A percentile compares a stretch with the other conserved stretches of the same genome.
These are phyloP conservation scores for Tetragonia tetragonoides DNA, from an alignment of 148 eudicot species.

Conservation along the genomic window DNA sequence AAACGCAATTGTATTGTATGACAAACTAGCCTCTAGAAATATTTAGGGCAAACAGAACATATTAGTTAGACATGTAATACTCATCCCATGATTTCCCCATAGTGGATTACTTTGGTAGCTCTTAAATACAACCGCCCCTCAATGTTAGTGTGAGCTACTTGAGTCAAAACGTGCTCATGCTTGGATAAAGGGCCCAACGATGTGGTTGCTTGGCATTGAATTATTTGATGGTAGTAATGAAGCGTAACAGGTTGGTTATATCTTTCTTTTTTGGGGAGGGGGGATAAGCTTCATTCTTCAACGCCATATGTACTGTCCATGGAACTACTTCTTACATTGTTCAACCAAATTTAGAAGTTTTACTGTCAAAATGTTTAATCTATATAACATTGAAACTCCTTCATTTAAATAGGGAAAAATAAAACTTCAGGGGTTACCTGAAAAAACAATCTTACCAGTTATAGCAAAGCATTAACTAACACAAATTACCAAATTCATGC, in stretches of 20 bases:
- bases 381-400: too few species aligned
- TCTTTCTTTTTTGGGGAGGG: too few species aligned
- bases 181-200: neutral
- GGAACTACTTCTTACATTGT: neutral
- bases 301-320: too few species aligned
- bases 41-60: neutral
- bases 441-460: neutral
- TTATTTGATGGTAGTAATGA: too few species aligned
- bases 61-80: neutral
- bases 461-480: neutral
- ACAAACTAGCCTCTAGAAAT: neutral
- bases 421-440: neutral
- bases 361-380: neutral
- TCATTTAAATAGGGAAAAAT: too few species aligned
- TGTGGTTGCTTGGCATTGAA: too few species aligned
- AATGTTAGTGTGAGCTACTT: neutral
- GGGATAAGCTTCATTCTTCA: too few species aligned
- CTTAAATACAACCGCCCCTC: neutral
- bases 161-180: neutral
- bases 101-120: neutral
- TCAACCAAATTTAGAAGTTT: neutral
- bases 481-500: neutral
- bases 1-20: neutral
- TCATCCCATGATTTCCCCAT: neutral
- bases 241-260: too few species aligned